Evolutionary conservation across 2,329 filamentous ascomycete genomes (phyloP).

Genomic region (Aureobasidium sp.): DNA sequence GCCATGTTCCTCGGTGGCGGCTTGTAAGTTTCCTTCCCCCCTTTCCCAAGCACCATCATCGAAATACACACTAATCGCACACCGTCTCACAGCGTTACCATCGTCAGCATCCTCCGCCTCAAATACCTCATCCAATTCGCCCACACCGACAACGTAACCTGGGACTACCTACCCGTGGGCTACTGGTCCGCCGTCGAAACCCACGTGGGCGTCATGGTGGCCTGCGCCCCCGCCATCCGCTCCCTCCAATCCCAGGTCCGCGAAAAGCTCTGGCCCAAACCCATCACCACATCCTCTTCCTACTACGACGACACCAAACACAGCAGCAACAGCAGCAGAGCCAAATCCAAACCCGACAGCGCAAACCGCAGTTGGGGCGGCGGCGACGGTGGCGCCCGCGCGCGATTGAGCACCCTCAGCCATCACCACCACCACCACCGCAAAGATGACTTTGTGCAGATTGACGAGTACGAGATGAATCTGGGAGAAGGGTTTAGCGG

Average conservation of each 20-base stretch:
- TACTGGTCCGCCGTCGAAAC: slow-evolving; percentile 15
- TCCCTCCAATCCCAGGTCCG: not conserved
- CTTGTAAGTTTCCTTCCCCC: slow-evolving; percentile 12
- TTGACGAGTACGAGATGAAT: slow-evolving; percentile 8
- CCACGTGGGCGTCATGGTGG: slow-evolving; percentile 15
- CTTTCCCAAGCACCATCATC: not conserved
- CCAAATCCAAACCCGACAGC: not conserved
- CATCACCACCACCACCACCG: no score
- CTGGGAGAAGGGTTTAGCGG: no score
- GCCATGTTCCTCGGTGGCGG: slow-evolving; percentile 15
- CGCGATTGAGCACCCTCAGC: not conserved
- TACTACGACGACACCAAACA: not conserved
- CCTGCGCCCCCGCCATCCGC: slow-evolving; percentile 18
- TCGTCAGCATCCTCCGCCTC: slow-evolving; percentile 16
- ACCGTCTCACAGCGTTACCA: slow-evolving; percentile 15
- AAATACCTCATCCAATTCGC: slow-evolving; percentile 14
- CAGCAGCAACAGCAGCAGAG: not conserved
- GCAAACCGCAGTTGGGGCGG: not conserved
- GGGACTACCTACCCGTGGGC: slow-evolving; percentile 12
- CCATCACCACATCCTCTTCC: not conserved
- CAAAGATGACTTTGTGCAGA: slow-evolving; percentile 3
- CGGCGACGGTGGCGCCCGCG: not conserved
- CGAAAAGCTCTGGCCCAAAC: not conserved
- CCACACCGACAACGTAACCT: slow-evolving; percentile 10
- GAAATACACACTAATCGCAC: not conserved